Percentiles rank a stretch among this genome's conserved stretches.
These are phyloP conservation scores for Monilinia laxa DNA, from an alignment of 2,329 filamentous ascomycete genomes.

Conservation along the genomic window DNA sequence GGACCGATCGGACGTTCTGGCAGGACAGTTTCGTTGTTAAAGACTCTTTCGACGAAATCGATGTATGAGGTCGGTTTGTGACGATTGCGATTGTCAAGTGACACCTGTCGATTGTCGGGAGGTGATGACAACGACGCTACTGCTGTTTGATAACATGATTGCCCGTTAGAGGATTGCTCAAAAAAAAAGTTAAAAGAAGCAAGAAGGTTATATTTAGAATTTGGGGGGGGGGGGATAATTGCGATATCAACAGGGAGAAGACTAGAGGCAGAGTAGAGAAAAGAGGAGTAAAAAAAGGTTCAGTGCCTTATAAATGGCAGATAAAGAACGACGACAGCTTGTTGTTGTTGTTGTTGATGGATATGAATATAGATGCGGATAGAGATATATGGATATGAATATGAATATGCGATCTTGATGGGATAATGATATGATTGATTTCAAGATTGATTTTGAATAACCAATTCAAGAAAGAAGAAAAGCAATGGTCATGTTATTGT, in stretches of 20 bases:
- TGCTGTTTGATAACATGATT: conserved; percentile 44
- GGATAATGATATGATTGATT: conserved; percentile 14
- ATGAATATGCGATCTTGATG: conserved; percentile 22
- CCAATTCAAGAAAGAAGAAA: conserved; percentile 21
- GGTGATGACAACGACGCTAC: conserved; percentile 33
- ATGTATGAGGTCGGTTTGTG: conserved; percentile 29
- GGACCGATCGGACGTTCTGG: conserved; percentile 17
- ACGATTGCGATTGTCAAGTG: conserved; percentile 38
- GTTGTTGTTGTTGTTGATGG: conserved; percentile 23
- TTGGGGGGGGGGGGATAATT: conserved; percentile 27
- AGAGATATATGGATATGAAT: background rate
- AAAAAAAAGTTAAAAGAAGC: conserved; percentile 35
- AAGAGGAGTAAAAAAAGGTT: conserved; percentile 32
- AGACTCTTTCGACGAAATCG: conserved; percentile 27
- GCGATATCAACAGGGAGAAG: conserved; percentile 21
- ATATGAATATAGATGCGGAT: background rate
- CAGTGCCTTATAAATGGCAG: conserved; percentile 32
- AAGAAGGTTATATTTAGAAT: conserved; percentile 27
- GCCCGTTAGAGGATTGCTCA: conserved; percentile 42
- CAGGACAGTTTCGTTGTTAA: conserved; percentile 26
- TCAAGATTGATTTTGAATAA: conserved; percentile 12
- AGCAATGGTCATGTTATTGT: conserved; percentile 10
- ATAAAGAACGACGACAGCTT: conserved; percentile 27
- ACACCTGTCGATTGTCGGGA: conserved; percentile 37
- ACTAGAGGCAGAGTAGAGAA: conserved; percentile 24